Conservation (phyloP, 2,329 filamentous ascomycete species). For the Rhinocladiella mackenziei region DNA sequence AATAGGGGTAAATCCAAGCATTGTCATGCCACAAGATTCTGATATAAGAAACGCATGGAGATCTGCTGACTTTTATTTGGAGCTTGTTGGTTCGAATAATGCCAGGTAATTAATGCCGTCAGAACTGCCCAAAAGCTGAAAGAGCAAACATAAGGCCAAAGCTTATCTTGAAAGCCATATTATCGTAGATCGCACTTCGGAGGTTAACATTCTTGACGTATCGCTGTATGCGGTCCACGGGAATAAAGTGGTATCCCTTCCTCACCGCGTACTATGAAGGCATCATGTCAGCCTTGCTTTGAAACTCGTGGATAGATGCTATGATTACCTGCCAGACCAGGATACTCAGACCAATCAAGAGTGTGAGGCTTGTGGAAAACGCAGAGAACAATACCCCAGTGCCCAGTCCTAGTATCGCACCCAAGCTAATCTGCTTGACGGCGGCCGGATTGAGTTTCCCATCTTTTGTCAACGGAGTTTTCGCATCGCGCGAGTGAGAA, state of each 20-base stretch:
- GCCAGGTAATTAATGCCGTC: too few relatives aligned
- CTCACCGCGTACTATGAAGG: slow-evolving; percentile 45
- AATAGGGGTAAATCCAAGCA: too few relatives aligned
- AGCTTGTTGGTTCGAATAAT: too few relatives aligned
- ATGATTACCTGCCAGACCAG: slow-evolving; percentile 44
- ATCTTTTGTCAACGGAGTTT: slow-evolving; percentile 26
- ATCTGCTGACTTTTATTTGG: too few relatives aligned
- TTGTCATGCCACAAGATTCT: too few relatives aligned
- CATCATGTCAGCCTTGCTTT: too few relatives aligned
- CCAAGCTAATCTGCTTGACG: slow-evolving; percentile 45
- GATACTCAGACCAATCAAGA: slow-evolving; percentile 43
- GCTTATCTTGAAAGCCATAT: slow-evolving; percentile 45
- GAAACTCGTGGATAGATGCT: too few relatives aligned
- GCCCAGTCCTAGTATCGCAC: slow-evolving; percentile 44
- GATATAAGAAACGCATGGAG: too few relatives aligned
- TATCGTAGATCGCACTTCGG: slow-evolving; percentile 36
- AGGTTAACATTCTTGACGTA: slow-evolving; percentile 42
- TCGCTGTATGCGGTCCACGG: slow-evolving; percentile 39
- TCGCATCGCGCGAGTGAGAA: slow-evolving; percentile 25
- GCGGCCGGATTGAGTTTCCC: slow-evolving; percentile 28
- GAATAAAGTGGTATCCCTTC: slow-evolving; percentile 45
- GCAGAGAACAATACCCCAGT: slow-evolving; percentile 43
- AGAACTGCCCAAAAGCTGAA: slow-evolving; percentile 41
- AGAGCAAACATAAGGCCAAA: slow-evolving; percentile 45
- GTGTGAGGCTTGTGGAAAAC: slow-evolving; percentile 43